Evolutionary conservation across 768 basidiomycete genomes (phyloP).

Genomic region (Tulasnella sp.): DNA sequence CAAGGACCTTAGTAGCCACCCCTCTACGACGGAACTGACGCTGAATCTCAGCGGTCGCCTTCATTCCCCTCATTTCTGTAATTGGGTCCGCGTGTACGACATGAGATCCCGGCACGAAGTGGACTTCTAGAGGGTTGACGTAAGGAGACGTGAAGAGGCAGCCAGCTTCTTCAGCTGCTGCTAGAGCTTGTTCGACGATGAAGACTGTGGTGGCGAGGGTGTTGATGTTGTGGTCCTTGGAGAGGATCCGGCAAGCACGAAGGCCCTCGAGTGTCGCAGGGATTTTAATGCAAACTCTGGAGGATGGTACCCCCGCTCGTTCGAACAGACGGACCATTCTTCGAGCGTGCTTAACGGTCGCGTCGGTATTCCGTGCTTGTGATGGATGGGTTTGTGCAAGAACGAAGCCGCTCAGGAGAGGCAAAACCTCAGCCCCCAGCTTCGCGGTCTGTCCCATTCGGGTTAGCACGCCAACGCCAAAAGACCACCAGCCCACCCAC

Average conservation of each 20-base stretch:
- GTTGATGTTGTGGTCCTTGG: constrained; percentile 31
- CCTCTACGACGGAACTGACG: constrained; percentile 22
- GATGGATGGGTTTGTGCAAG: constrained; percentile 33
- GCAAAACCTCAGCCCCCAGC: constrained; percentile 30
- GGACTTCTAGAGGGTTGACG: constrained; percentile 33
- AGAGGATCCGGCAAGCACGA: constrained; percentile 32
- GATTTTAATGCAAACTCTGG: constrained; percentile 36
- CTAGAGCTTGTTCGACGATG: constrained; percentile 33
- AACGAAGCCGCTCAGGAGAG: constrained; percentile 24
- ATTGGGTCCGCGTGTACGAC: constrained; percentile 28
- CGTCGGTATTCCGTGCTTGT: constrained; percentile 24
- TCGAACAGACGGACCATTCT: constrained; percentile 31
- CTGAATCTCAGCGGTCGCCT: constrained; percentile 32
- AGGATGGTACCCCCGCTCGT: constrained; percentile 25
- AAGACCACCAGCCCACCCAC: constrained; percentile 12
- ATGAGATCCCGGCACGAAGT: constrained; percentile 31
- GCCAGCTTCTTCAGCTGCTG: constrained; percentile 33
- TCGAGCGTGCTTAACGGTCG: constrained; percentile 33
- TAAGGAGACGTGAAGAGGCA: constrained; percentile 34
- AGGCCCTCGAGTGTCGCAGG: constrained; percentile 35
- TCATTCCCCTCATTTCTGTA: constrained; percentile 32
- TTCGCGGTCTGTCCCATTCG: constrained; percentile 29
- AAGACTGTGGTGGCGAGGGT: constrained; percentile 35
- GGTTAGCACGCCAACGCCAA: neutral
- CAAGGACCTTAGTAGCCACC: constrained; percentile 32